Percentiles rank a stretch among this genome's conserved stretches.
Evolutionary conservation across 768 basidiomycete genomes (phyloP).

Genomic region (Erythrobasidium yunnanense): DNA sequence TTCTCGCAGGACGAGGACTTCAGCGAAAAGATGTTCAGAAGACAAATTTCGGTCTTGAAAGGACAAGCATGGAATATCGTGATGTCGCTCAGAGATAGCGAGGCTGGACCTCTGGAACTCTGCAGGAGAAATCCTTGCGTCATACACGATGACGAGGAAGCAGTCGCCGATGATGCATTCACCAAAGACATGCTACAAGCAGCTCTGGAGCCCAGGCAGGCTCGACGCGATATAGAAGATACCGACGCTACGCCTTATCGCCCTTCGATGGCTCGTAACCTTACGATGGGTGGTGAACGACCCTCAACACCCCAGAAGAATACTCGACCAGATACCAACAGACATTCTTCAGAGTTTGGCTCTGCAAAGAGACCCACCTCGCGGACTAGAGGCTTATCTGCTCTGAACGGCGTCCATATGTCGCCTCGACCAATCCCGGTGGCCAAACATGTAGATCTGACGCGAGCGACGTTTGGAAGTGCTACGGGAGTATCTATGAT

Average conservation of each 20-base stretch:
- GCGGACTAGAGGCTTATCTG: background rate
- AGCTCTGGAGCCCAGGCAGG: constrained; percentile 40
- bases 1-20: constrained; percentile 67
- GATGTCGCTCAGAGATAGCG: constrained; percentile 48
- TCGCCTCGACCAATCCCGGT: constrained; percentile 46
- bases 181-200: constrained; percentile 49
- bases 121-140: constrained; percentile 69
- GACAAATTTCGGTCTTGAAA: constrained; percentile 84
- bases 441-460: constrained; percentile 47
- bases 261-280: background rate
- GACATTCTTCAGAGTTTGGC: background rate
- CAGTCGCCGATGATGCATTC: constrained; percentile 49
- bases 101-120: constrained; percentile 54
- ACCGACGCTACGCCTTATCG: background rate
- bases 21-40: constrained; percentile 44
- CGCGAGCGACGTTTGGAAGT: constrained; percentile 13
- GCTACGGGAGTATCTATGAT: constrained; percentile 12
- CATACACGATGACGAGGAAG: constrained; percentile 78
- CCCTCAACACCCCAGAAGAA: background rate
- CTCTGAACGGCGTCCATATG: constrained; percentile 38
- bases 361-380: background rate
- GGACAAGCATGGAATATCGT: constrained; percentile 86
- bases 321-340: background rate
- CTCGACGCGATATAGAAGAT: background rate
- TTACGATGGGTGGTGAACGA: background rate